A percentile compares a stretch with the other conserved stretches of the same genome.
phyloP scores from a whole-genome alignment of 129 eudicot species.

The Tagetes erecta region DNA sequence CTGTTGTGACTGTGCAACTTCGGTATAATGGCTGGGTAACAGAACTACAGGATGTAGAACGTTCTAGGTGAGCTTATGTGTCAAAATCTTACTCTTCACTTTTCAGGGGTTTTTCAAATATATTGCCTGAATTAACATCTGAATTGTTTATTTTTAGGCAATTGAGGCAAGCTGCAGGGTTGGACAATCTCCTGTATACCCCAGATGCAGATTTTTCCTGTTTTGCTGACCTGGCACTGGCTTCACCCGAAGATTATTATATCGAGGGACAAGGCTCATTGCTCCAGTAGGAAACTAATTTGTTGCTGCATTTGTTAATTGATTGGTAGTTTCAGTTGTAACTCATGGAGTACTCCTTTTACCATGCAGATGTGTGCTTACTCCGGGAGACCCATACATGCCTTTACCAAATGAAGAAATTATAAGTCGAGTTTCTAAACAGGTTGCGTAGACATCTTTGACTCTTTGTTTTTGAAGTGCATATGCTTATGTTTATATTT shows the following conservation, averaged over 20 bases:
- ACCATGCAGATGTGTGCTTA: constrained; percentile 78
- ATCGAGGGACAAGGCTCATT: constrained; percentile 92
- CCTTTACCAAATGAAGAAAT: constrained; percentile 93
- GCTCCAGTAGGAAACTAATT: constrained; percentile 70
- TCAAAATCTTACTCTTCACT: not conserved
- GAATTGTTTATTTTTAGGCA: constrained; percentile 48
- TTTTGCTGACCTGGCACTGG: constrained; percentile 93
- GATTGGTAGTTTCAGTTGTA: constrained; percentile 15
- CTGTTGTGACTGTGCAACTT: constrained; percentile 98
- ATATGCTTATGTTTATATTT: constrained; percentile 3
- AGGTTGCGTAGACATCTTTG: constrained; percentile 43
- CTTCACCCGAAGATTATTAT: constrained; percentile 95
- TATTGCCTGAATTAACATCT: constrained; percentile 13
- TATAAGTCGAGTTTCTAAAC: constrained; percentile 73
- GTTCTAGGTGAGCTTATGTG: constrained; percentile 55
- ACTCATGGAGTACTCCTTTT: constrained; percentile 17
- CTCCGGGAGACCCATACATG: constrained; percentile 99
- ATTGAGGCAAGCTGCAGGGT: constrained; percentile 76
- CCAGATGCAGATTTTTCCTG: constrained; percentile 99
- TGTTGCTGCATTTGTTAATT: constrained; percentile 11
- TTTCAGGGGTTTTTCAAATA: not conserved
- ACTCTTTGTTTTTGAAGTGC: not conserved
- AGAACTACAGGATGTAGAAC: constrained; percentile 90
- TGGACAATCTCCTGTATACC: constrained; percentile 93
- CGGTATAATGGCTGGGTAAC: constrained; percentile 98